Evolutionary conservation across 441 rosid species (phyloP), one percentile per base, ranked within the genome.

Genomic region (Mallotus repandus): DNA sequence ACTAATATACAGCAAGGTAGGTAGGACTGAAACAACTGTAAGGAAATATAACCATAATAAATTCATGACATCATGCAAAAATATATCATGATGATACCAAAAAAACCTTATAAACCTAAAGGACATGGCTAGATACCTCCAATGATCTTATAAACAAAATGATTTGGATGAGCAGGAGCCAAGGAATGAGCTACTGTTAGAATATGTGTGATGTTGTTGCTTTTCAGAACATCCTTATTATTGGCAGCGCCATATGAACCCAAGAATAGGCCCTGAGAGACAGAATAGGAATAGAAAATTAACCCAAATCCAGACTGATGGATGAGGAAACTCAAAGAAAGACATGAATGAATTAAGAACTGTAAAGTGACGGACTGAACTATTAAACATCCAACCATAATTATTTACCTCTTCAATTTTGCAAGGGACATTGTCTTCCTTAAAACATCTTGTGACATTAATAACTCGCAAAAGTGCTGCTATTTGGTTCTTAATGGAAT

Each of bases 241-340:
- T 55, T 67, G n/a, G 89, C 87, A 75, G 83, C 88, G 63, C 76
- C 78, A 58, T 77, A 15, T 65, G 92, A 86, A 73, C 90, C 92
- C 78, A 88, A 70, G 77, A 81, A 85, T 19, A 86, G 84, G n/a
- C 88, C 88, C 87, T 84, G 76, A 72, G 12, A 66, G 12, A 71
- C 63, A 22, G 56, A 4, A 5, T 15, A 15, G 16, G 48, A 61
- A 22, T 45, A 21, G 14, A 74, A 21, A 58, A 19, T 46, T 19
- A 57, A 45, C 48, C 11, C 10, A 4, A 35, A 35, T 35, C 38
- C 41, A 35, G 41, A 35, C 41, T 35, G 41, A 35, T 3, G 5
- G 22, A 49, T 12, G n/a, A 50, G 19, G 25, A 50, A 10, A 15
- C 45, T 38, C 8, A 12, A 52, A 35, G 5, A 5, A 35, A 35